These are phyloP conservation scores for Podila epigama DNA, from an alignment of 192 early-diverging fungal species.

Conservation along the genomic window DNA sequence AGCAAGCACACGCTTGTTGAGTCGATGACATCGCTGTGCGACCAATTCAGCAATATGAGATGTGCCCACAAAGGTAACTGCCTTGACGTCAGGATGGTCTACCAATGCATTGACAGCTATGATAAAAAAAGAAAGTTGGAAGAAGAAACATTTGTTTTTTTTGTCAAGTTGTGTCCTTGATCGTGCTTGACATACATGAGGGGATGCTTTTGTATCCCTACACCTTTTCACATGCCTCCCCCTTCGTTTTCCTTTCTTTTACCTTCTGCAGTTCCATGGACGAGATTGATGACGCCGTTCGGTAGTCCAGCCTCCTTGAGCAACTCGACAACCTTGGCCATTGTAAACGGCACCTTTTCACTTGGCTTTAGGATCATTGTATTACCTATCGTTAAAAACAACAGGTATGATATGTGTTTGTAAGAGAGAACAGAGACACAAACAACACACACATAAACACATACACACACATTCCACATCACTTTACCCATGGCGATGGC, in stretches of 20 bases:
- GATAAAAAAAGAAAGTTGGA: not conserved
- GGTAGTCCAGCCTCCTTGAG: conserved; percentile 69
- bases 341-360: conserved; percentile 85
- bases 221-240: conserved; percentile 60
- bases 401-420: not conserved
- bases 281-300: conserved; percentile 78
- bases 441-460: not conserved
- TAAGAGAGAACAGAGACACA: not conserved
- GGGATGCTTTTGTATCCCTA: conserved; percentile 56
- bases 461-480: no score
- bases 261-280: conserved; percentile 69
- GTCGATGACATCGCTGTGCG: conserved; percentile 46
- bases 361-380: conserved; percentile 81
- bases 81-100: conserved; percentile 68
- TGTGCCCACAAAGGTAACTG: conserved; percentile 84
- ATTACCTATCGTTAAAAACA: conserved; percentile 50
- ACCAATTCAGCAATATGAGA: conserved; percentile 77
- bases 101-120: conserved; percentile 62
- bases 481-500: conserved; percentile 67
- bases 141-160: no score
- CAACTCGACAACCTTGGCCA: conserved; percentile 69
- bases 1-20: conserved; percentile 77
- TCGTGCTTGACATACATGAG: no score
- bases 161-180: no score
- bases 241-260: conserved; percentile 32